Conservation (phyloP, 2,329 filamentous ascomycete species). For the Beauveria sp. region DNA sequence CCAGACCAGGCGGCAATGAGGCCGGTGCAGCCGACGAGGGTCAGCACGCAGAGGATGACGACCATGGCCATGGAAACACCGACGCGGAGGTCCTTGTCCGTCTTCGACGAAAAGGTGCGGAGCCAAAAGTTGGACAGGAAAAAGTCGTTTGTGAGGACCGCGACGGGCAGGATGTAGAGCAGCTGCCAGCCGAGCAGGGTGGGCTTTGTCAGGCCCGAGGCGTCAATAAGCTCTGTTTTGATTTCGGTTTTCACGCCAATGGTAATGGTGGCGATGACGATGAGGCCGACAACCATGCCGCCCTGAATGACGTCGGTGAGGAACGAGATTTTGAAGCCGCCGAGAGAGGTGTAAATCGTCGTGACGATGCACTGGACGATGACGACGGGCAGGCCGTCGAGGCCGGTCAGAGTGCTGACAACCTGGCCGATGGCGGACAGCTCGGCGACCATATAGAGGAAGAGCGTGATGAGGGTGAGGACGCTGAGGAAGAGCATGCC, state of each 20-base stretch:
- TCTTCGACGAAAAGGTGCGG: constrained; percentile 71
- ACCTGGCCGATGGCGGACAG: constrained; percentile 76
- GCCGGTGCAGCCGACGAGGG: constrained; percentile 64
- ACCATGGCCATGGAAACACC: constrained; percentile 62
- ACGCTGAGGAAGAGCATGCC: constrained; percentile 68
- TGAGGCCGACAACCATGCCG: constrained; percentile 65
- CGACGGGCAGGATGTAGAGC: constrained; percentile 74
- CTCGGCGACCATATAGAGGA: constrained; percentile 82
- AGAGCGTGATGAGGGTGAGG: constrained; percentile 72
- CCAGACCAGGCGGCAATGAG: constrained; percentile 74
- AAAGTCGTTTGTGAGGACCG: constrained; percentile 77
- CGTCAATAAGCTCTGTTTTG: constrained; percentile 57
- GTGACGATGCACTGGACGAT: constrained; percentile 73
- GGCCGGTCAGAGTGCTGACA: constrained; percentile 62
- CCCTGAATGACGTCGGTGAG: constrained; percentile 78
- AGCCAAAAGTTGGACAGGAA: constrained; percentile 82
- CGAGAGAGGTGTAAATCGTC: constrained; percentile 75
- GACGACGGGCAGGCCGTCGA: constrained; percentile 66
- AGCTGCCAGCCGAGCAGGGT: constrained; percentile 76
- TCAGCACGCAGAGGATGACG: constrained; percentile 60
- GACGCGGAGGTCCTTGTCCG: constrained; percentile 69
- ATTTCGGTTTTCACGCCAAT: constrained; percentile 69
- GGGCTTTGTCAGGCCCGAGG: constrained; percentile 60
- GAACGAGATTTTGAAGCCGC: constrained; percentile 78
- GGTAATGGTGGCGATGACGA: constrained; percentile 70